Base-by-base conservation (phyloP, 2,329 filamentous ascomycete species). In the Stagonosporopsis chrysanthemi region DNA sequence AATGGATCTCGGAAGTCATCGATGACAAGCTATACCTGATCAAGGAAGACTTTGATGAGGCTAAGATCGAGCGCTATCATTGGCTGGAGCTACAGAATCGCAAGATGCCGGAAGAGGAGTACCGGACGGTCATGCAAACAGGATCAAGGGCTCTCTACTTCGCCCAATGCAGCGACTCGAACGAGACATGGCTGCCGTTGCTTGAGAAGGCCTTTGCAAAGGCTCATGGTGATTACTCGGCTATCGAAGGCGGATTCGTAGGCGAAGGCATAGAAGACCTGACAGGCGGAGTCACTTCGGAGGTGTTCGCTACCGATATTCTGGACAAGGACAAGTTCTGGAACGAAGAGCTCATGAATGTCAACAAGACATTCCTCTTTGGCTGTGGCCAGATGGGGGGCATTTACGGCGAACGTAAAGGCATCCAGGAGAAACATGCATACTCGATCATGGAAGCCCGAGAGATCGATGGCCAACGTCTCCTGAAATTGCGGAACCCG, bases 1-100 rank as follows among this genome's bases (percentile, higher is more conserved):
- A 95, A 76, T 97, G 92, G 92, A 90, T 94, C 54, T 92, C 92
- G 66, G 92, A 90, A 56, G 93, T 97, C 60, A 87, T 97, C 57
- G 92, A 97, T 70, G 92, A 97, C 75, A 96, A 96, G 77, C 82
- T 97, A 2, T 96, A 91, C 73, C 84, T 96, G 17, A 90, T 88
- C 58, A 91, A 90, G 1, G 89, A 91, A 4, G 89, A 90, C 70
- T 96, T 91, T 79, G 90, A 96, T 63, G 90, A 91, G 50, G 71
- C 79, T 31, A 88, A 87, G 1, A 88, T 90, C 47, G 89, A 92
- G 70, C 86, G 90, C 36, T 84, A 90, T 51, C 81, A 92, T 23
- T 84, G 92, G 70, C 86, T 92, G 66, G 88, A 92, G 67, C 87
- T 91, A 44, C 75, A 77, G 48, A 90, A 91, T 70, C 85, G 89